A percentile compares a stretch with the other conserved stretches of the same genome.
These are phyloP conservation scores for Saturnispora serradocipensis DNA, from an alignment of 805 yeast genomes.

Conservation along the genomic window DNA sequence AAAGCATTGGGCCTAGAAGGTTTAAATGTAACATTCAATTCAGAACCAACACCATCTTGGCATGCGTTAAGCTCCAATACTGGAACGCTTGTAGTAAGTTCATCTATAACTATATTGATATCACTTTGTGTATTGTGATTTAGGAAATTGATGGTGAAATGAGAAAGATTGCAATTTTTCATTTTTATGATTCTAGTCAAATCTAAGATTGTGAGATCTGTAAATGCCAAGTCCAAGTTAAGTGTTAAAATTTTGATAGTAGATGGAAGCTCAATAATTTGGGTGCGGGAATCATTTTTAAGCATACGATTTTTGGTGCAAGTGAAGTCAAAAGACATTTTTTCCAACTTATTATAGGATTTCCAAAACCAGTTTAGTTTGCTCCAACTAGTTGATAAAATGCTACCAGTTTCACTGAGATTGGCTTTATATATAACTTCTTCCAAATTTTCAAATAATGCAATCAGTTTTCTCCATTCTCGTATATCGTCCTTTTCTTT, in stretches of 20 bases:
- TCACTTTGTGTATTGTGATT: not conserved
- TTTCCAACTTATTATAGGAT: not conserved
- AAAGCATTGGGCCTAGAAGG: not conserved
- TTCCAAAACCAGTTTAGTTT: constrained; percentile 4
- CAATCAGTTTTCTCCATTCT: constrained; percentile 1
- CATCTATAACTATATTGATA: not conserved
- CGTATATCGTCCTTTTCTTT: not conserved
- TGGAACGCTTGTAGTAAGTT: not conserved
- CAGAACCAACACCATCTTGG: not conserved
- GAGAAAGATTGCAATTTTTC: not conserved
- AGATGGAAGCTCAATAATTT: not conserved
- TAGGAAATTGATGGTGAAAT: not conserved
- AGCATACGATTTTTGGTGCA: not conserved
- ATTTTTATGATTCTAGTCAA: not conserved
- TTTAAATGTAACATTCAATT: not conserved
- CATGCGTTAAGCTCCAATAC: not conserved
- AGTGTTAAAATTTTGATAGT: not conserved
- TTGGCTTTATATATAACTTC: not conserved
- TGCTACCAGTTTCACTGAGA: not conserved
- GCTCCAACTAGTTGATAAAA: not conserved
- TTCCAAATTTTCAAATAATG: constrained; percentile 1
- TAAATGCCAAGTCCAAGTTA: not conserved
- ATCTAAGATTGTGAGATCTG: not conserved
- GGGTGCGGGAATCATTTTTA: not conserved
- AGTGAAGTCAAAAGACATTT: not conserved